These are phyloP conservation scores for Cryptosporidium canis DNA, from an alignment of 169 alveolate genomes.

Conservation along the genomic window DNA sequence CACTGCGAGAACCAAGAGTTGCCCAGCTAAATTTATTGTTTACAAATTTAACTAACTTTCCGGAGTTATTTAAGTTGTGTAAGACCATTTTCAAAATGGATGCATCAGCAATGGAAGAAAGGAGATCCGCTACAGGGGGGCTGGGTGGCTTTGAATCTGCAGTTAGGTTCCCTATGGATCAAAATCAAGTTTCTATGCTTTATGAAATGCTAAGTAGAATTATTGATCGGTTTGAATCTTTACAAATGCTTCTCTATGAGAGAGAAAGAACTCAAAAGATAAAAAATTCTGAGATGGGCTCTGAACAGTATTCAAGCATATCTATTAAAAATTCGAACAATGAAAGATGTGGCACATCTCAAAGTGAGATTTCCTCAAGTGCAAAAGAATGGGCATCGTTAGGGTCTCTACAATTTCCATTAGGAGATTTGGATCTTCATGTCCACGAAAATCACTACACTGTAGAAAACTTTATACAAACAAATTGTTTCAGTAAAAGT, in stretches of 20 bases:
- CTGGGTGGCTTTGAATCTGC: constrained; percentile 69
- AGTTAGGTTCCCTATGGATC: constrained; percentile 59
- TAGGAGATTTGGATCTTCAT: constrained; percentile 32
- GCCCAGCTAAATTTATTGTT: constrained; percentile 77
- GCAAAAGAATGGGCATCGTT: constrained; percentile 60
- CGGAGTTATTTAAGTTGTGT: constrained; percentile 71
- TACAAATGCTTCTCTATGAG: constrained; percentile 77
- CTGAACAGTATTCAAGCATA: background rate
- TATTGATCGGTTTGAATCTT: constrained; percentile 73
- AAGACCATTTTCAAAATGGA: constrained; percentile 62
- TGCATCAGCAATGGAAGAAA: background rate
- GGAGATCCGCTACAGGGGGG: constrained; percentile 31
- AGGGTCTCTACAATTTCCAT: constrained; percentile 59
- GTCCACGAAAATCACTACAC: background rate
- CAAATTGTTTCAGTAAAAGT: background rate
- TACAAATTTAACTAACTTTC: constrained; percentile 75
- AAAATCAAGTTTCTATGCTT: constrained; percentile 43
- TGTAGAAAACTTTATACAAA: background rate
- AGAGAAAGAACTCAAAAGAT: constrained; percentile 37
- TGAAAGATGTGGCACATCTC: background rate
- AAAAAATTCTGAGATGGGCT: background rate
- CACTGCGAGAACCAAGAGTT: constrained; percentile 67
- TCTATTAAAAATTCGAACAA: background rate
- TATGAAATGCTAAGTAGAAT: constrained; percentile 69
- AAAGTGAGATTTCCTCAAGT: background rate